A percentile compares a stretch with the other conserved stretches of the same genome.
These are phyloP conservation scores for Omphalea diandra DNA, from an alignment of 441 rosid species.

Conservation along the genomic window DNA sequence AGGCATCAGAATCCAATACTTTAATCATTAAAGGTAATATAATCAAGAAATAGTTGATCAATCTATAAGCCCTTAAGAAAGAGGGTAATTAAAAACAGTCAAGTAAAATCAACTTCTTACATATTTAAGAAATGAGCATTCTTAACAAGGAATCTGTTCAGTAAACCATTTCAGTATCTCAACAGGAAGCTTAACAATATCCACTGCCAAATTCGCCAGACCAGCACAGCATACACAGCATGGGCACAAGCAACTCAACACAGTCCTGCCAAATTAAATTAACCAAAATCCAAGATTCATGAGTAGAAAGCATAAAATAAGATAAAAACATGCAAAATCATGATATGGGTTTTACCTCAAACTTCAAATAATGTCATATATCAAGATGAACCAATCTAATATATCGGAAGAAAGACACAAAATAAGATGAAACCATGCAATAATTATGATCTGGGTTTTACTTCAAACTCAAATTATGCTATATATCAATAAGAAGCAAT, in stretches of 20 bases:
- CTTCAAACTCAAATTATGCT: neutral
- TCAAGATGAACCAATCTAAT: too few species aligned
- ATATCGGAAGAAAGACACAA: too few species aligned
- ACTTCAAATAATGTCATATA: too few species aligned
- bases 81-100: neutral
- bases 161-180: conserved; percentile 67
- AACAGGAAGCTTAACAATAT: conserved; percentile 69
- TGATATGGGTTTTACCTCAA: neutral
- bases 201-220: conserved; percentile 61
- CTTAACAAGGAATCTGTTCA: conserved; percentile 65
- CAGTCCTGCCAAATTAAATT: conserved; percentile 50
- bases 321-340: neutral
- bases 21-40: neutral
- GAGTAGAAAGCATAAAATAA: neutral
- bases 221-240: conserved; percentile 73
- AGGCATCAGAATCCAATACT: neutral
- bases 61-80: neutral
- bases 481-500: too few species aligned
- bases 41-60: neutral
- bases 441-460: neutral
- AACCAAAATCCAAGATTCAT: neutral
- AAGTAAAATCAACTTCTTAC: neutral
- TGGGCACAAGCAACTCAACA: conserved; percentile 85
- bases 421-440: too few species aligned
- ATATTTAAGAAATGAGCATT: neutral